Percentiles rank a stretch among this genome's conserved stretches.
phyloP scores from a whole-genome alignment of 225 moss, liverwort and hornwort genomes.

The Anthoceros angustus region DNA sequence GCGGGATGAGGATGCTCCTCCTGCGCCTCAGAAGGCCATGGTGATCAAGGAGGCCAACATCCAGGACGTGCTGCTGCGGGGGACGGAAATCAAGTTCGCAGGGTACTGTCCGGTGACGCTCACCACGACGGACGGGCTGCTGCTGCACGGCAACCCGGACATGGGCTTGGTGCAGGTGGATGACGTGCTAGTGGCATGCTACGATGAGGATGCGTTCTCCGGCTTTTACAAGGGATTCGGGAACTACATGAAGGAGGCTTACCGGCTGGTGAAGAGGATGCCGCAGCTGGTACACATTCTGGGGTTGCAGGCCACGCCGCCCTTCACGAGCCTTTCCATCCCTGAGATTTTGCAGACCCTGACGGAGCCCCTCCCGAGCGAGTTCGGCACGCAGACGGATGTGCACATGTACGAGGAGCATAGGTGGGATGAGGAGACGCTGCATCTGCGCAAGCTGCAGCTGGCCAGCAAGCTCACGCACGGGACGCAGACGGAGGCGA shows the following conservation, averaged over 20 bases:
- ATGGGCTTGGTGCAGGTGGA: conserved; percentile 38
- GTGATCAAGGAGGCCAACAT: conserved; percentile 20
- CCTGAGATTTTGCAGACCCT: conserved; percentile 18
- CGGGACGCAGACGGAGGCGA: conserved; percentile 29
- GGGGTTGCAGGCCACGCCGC: conserved; percentile 11
- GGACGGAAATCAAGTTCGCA: conserved; percentile 35
- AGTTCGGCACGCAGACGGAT: conserved; percentile 24
- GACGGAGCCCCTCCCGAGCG: conserved; percentile 10
- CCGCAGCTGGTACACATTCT: conserved; percentile 29
- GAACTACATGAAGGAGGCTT: conserved; percentile 12
- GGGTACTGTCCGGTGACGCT: conserved; percentile 60
- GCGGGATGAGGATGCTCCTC: conserved; percentile 22
- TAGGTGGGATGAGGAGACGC: conserved; percentile 30
- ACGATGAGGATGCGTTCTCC: conserved; percentile 2
- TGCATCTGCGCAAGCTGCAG: conserved; percentile 20
- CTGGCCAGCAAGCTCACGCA: conserved; percentile 29
- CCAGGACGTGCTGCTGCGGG: conserved; percentile 16
- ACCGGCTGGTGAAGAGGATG: conserved; percentile 14
- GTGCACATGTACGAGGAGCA: conserved; percentile 18
- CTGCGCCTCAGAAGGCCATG: conserved; percentile 1
- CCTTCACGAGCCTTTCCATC: conserved; percentile 22
- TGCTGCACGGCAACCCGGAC: conserved; percentile 39
- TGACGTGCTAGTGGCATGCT: conserved; percentile 11
- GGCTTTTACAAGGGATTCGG: conserved; percentile 3
- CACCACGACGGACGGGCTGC: conserved; percentile 35